Conservation (phyloP, 179 eudicot genomes). For the Corrigiola litoralis region DNA sequence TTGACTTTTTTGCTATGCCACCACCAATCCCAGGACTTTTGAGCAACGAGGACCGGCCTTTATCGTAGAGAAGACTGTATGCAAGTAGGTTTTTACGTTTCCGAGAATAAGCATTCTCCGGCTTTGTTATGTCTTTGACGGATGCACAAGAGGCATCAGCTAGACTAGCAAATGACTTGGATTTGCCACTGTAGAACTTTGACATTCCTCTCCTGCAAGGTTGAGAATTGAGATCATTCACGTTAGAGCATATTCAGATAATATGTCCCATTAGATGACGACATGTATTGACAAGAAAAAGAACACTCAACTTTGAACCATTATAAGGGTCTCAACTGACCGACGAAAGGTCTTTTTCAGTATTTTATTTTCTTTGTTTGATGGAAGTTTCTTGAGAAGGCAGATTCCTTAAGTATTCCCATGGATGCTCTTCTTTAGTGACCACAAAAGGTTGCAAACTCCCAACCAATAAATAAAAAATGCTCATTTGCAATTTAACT, state of each 20-base stretch:
- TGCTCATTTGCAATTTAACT: constrained; percentile 8
- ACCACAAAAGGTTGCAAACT: constrained; percentile 6
- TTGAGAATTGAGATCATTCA: neutral
- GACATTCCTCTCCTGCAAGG: constrained; percentile 69
- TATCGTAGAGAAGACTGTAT: constrained; percentile 31
- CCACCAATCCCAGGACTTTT: constrained; percentile 31
- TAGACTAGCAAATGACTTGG: constrained; percentile 78
- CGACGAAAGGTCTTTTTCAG: neutral
- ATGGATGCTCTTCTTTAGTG: constrained; percentile 14
- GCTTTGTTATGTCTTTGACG: constrained; percentile 62
- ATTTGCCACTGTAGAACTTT: constrained; percentile 42
- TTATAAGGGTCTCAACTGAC: constrained; percentile 1
- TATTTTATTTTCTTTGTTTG: neutral
- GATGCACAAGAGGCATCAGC: constrained; percentile 42
- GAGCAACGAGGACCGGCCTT: constrained; percentile 20
- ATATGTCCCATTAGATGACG: constrained; percentile 11
- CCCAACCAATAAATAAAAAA: constrained; percentile 11
- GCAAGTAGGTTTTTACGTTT: constrained; percentile 69
- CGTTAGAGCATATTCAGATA: constrained; percentile 17
- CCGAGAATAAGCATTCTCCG: constrained; percentile 64
- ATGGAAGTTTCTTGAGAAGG: constrained; percentile 8
- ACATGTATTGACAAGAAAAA: neutral
- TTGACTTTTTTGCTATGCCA: constrained; percentile 33
- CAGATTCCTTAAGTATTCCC: constrained; percentile 6
- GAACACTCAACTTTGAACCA: constrained; percentile 1